phyloP scores from a whole-genome alignment of 371 early-diverging fungal genomes.

The Cladochytrium tenue region DNA sequence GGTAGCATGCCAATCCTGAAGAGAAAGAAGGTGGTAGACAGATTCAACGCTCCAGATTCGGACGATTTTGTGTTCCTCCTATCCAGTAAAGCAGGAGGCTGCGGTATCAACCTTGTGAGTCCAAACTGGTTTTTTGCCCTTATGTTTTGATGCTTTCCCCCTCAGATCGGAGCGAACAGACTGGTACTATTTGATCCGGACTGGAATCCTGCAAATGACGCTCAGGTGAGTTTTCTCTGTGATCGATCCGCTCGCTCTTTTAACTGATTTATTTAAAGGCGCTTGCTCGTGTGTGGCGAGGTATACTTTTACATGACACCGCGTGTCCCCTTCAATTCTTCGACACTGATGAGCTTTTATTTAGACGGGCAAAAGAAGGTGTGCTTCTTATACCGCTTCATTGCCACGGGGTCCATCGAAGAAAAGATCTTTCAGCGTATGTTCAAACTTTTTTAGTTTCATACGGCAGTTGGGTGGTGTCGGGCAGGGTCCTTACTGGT shows the following conservation, averaged over 20 bases:
- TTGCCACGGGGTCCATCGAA: slow-evolving; percentile 89
- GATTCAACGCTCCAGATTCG: slow-evolving; percentile 83
- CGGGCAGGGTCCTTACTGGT: no score
- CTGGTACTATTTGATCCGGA: slow-evolving; percentile 88
- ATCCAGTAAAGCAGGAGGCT: slow-evolving; percentile 97
- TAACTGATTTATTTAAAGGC: slow-evolving; percentile 68
- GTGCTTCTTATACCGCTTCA: slow-evolving; percentile 94
- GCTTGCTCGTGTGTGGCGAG: slow-evolving; percentile 92
- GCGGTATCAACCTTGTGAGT: slow-evolving; percentile 85
- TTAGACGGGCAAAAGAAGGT: slow-evolving; percentile 91
- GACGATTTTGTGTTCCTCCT: slow-evolving; percentile 89
- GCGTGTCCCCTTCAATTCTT: not conserved
- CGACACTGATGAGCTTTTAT: not conserved
- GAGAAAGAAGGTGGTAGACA: slow-evolving; percentile 89
- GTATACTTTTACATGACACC: slow-evolving; percentile 13
- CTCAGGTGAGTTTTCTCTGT: slow-evolving; percentile 35
- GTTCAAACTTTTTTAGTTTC: slow-evolving; percentile 41
- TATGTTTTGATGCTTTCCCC: not conserved
- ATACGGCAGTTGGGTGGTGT: not conserved
- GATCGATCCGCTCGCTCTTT: slow-evolving; percentile 22
- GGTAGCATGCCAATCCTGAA: slow-evolving; percentile 89
- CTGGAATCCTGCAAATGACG: slow-evolving; percentile 81
- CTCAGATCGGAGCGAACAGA: slow-evolving; percentile 88
- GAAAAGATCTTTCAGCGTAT: slow-evolving; percentile 97
- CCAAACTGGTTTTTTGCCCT: not conserved